Conservation (phyloP, 139 green algal species). For the Ettlia oleoabundans region DNA sequence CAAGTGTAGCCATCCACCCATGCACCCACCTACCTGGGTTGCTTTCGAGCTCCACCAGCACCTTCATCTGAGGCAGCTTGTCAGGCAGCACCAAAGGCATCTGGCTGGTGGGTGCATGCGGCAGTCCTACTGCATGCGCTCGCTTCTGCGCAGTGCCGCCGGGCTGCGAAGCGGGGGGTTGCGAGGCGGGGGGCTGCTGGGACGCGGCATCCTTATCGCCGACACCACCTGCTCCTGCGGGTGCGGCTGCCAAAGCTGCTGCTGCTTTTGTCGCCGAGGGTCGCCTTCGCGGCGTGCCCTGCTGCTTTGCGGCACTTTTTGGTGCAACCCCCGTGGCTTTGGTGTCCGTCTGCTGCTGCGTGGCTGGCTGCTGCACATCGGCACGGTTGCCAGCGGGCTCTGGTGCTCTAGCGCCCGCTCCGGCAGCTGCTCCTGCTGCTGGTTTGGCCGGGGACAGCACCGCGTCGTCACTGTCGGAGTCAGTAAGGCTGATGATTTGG, state of each 20-base stretch:
- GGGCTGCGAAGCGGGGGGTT: neutral
- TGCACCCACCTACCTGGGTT: neutral
- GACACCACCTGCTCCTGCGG: no score
- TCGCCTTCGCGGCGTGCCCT: neutral
- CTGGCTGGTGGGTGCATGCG: neutral
- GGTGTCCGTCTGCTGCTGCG: neutral
- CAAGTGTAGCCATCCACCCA: neutral
- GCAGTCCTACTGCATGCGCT: neutral
- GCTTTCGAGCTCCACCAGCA: slow-evolving; percentile 33
- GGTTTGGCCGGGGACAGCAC: slow-evolving; percentile 18
- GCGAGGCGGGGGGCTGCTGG: neutral
- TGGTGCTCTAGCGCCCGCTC: neutral
- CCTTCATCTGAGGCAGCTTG: slow-evolving; percentile 29
- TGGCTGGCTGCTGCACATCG: slow-evolving; percentile 15
- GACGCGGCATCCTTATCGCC: neutral
- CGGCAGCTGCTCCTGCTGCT: neutral
- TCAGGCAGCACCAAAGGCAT: slow-evolving; percentile 26
- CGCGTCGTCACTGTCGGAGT: slow-evolving; percentile 20
- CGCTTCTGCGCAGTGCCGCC: slow-evolving; percentile 28
- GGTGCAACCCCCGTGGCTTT: neutral
- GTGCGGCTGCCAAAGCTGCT: no score
- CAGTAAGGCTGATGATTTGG: neutral
- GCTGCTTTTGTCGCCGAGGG: neutral
- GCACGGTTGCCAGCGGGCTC: neutral
- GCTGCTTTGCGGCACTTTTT: neutral